Evolutionary conservation across 176 grass and related monocot genomes (phyloP), one percentile per base, ranked within the genome.

Genomic region (Raddia guianensis): DNA sequence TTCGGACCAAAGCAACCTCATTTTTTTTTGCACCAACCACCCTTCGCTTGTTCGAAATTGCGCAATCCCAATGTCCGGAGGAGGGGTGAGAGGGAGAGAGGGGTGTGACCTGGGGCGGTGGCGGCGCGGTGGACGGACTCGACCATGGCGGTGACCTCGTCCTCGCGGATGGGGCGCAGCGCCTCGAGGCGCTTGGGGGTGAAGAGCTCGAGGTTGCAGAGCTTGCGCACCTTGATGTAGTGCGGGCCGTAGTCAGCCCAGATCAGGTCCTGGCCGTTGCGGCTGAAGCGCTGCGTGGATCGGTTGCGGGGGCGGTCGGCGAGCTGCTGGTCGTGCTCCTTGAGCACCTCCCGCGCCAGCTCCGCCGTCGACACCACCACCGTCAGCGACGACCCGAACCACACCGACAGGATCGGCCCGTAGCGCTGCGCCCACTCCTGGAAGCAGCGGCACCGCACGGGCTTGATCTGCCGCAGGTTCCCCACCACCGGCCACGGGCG

Each of bases 131-230:
- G 72, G 50, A 94, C 72, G 84, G 92, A 91, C 73, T 94, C 89
- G 51, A 94, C 92, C 92, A 94, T 94, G 89, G 89, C 86, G 72
- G 86, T 91, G 89, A 94, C 81, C 89, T 94, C 92, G 86, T 94
- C 92, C 68, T 94, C 92, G 10, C 92, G 72, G 81, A 94, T 56
- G 72, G 92, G 89, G 34, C 92, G 89, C 18, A 94, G 92, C 7
- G 84, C 83, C 92, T 94, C 92, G 51, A 94, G 92, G 2, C 92
- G 81, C 77, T 72, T 84, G 66, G 89, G 92, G 3, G 92, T 89
- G 89, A 94, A 94, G 81, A 94, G 92, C 92, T 94, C 92, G 71
- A 94, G 89, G 89, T 94, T 94, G 84, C 92, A 94, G 68, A 94
- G 73, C 92, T 91, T 94, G 74, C 92, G 86, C 55, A 94, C 92